Conservation (phyloP, 768 basidiomycete species). For the Boletus insuetus region DNA sequence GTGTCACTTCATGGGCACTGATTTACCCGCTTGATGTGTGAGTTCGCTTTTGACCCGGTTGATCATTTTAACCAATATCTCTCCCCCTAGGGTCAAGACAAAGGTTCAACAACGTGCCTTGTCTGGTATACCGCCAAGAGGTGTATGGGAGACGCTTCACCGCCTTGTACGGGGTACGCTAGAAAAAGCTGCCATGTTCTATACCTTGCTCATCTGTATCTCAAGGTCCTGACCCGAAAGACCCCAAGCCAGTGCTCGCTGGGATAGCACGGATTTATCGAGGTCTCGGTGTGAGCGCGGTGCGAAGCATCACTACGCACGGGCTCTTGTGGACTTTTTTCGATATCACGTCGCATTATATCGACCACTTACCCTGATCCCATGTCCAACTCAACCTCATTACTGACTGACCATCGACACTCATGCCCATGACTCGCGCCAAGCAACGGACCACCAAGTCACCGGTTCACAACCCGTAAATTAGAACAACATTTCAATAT, state of each 20-base stretch:
- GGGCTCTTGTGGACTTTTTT: constrained; percentile 94
- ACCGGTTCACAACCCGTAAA: constrained; percentile 10
- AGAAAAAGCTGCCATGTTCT: not conserved
- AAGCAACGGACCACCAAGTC: constrained; percentile 2
- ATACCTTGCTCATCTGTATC: constrained; percentile 1
- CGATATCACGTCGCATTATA: constrained; percentile 73
- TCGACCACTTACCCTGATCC: constrained; percentile 53
- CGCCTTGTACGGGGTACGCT: constrained; percentile 75
- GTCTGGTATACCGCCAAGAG: constrained; percentile 71
- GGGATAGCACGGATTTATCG: constrained; percentile 88
- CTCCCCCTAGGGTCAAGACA: constrained; percentile 71
- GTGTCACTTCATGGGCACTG: constrained; percentile 84
- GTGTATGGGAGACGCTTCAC: constrained; percentile 67
- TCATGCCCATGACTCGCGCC: constrained; percentile 5
- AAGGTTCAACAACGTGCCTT: constrained; percentile 93
- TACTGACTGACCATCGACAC: constrained; percentile 14
- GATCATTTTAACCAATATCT: not conserved
- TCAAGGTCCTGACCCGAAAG: constrained; percentile 72
- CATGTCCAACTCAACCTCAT: not conserved
- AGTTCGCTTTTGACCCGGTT: constrained; percentile 25
- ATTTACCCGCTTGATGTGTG: constrained; percentile 96
- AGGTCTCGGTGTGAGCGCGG: constrained; percentile 90
- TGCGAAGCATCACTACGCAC: constrained; percentile 90
- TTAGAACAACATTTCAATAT: constrained; percentile 16
- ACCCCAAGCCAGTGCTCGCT: constrained; percentile 70